Percentiles rank a stretch among this genome's conserved stretches.
These are phyloP conservation scores for Cymbopogon citratus DNA, from an alignment of 176 grass and related monocot genomes.

Conservation along the genomic window DNA sequence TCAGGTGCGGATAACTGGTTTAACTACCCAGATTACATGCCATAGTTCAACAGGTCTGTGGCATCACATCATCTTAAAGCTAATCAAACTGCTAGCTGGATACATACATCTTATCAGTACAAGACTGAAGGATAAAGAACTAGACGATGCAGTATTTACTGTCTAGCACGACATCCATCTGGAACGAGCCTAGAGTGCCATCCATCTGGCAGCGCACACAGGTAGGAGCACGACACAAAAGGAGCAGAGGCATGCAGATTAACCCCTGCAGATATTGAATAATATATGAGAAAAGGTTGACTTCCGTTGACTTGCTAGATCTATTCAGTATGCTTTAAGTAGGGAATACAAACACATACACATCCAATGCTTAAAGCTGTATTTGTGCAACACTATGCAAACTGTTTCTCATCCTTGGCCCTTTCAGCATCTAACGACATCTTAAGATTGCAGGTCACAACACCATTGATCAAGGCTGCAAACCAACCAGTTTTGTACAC, in stretches of 20 bases:
- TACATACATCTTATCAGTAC: neutral
- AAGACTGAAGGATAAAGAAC: neutral
- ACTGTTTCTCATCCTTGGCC: neutral
- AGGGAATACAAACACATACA: neutral
- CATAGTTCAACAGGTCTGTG: neutral
- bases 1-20: neutral
- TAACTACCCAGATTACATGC: neutral
- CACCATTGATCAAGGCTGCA: neutral
- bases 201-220: neutral
- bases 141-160: neutral
- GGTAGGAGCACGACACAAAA: neutral
- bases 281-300: neutral
- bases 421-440: neutral
- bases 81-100: neutral
- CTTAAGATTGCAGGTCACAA: neutral
- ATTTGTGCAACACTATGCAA: neutral
- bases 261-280: neutral
- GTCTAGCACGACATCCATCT: neutral
- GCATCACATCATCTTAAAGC: neutral
- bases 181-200: neutral
- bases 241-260: neutral
- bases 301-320: neutral
- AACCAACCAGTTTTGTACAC: neutral
- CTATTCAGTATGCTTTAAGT: neutral
- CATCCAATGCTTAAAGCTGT: neutral